phyloP scores from a whole-genome alignment of 371 early-diverging fungal genomes.

The Mortierella sp. region DNA sequence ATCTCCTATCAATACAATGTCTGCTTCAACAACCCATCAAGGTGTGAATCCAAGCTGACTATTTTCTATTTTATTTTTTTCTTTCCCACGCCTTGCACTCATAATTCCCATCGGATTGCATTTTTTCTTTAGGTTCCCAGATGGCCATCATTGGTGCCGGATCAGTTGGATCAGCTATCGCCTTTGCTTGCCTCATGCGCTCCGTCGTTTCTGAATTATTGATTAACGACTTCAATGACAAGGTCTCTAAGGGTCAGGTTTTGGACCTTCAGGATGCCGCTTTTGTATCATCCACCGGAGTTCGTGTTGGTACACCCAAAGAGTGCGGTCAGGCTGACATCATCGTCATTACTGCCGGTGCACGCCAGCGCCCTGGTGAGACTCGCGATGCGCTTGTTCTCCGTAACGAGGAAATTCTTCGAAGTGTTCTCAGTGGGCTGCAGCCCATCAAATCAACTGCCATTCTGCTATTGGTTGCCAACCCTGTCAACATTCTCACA shows the following conservation, averaged over 20 bases:
- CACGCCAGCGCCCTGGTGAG: slow-evolving; percentile 86
- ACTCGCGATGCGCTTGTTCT: slow-evolving; percentile 80
- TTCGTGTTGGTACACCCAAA: slow-evolving; percentile 68
- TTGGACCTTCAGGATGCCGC: slow-evolving; percentile 85
- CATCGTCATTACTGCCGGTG: slow-evolving; percentile 91
- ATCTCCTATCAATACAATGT: neutral
- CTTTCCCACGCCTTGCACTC: neutral
- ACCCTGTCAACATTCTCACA: slow-evolving; percentile 89
- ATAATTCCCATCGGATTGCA: neutral
- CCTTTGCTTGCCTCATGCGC: slow-evolving; percentile 79
- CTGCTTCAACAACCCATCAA: neutral
- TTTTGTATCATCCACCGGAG: slow-evolving; percentile 72
- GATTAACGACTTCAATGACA: slow-evolving; percentile 76
- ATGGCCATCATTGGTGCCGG: slow-evolving; percentile 87
- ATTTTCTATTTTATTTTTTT: neutral
- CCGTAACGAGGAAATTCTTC: slow-evolving; percentile 84
- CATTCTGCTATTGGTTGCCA: slow-evolving; percentile 84
- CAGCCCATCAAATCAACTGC: slow-evolving; percentile 80
- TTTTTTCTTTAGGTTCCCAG: slow-evolving; percentile 39
- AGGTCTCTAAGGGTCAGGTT: slow-evolving; percentile 79
- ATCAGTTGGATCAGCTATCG: slow-evolving; percentile 84
- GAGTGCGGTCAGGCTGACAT: slow-evolving; percentile 90
- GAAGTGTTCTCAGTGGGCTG: slow-evolving; percentile 76
- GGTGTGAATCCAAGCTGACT: neutral
- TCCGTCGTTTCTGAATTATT: slow-evolving; percentile 78